A percentile compares a stretch with the other conserved stretches of the same genome.
Conservation (phyloP, 2,329 filamentous ascomycete species). For the Colletotrichum euphorbiae region DNA sequence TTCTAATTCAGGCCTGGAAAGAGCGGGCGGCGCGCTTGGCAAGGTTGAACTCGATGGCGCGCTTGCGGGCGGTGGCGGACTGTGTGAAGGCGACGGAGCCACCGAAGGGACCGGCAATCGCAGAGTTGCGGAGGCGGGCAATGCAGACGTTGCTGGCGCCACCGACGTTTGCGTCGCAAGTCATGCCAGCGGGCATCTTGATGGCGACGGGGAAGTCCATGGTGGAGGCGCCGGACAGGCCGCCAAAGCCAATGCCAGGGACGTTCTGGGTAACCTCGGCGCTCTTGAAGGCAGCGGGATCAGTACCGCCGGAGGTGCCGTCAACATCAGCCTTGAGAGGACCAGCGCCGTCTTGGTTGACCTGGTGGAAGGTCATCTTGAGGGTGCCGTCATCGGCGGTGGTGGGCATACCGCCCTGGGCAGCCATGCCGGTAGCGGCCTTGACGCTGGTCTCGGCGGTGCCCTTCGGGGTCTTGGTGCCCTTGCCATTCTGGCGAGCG, state of each 20-base stretch:
- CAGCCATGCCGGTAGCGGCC: conserved; percentile 64
- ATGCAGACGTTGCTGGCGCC: conserved; percentile 73
- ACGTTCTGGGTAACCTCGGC: conserved; percentile 71
- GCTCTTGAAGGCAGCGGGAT: conserved; percentile 68
- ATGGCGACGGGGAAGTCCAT: conserved; percentile 74
- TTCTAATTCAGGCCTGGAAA: conserved; percentile 32
- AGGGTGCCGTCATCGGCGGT: conserved; percentile 75
- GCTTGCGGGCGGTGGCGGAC: conserved; percentile 68
- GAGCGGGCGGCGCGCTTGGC: conserved; percentile 49
- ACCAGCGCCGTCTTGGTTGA: conserved; percentile 78
- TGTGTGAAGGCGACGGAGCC: conserved; percentile 75
- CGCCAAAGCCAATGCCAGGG: conserved; percentile 66
- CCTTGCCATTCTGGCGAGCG: conserved; percentile 37
- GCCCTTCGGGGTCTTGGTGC: conserved; percentile 40
- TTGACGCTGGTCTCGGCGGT: conserved; percentile 64
- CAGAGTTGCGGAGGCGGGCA: conserved; percentile 71
- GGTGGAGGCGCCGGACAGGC: conserved; percentile 68
- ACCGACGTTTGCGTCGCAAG: conserved; percentile 69
- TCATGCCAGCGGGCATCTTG: conserved; percentile 75
- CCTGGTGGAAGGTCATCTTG: conserved; percentile 74
- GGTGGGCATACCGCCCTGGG: conserved; percentile 76
- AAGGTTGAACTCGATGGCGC: conserved; percentile 66
- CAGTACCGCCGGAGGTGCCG: conserved; percentile 71
- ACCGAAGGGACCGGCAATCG: conserved; percentile 73
- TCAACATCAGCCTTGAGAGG: conserved; percentile 71